These are phyloP conservation scores for Trichosporon sp. DNA, from an alignment of 1,284 basidiomycete species.

Conservation along the genomic window DNA sequence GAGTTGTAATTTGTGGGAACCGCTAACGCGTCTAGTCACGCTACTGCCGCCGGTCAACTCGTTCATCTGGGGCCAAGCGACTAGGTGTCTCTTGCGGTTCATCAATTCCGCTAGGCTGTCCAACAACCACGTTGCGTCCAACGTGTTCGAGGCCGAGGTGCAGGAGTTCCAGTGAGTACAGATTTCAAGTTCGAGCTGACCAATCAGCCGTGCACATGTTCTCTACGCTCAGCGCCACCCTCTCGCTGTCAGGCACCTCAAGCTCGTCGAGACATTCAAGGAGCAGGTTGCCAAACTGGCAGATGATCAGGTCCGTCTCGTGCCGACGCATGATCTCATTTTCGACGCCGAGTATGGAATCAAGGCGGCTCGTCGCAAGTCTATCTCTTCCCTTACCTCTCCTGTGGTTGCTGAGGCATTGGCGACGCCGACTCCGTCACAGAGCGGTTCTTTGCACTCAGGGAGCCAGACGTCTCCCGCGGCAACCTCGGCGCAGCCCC, in stretches of 20 bases:
- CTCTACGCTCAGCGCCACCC: slow-evolving; percentile 45
- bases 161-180: slow-evolving; percentile 44
- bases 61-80: slow-evolving; percentile 39
- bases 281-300: slow-evolving; percentile 1
- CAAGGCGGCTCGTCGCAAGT: slow-evolving; percentile 22
- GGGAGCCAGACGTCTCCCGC: slow-evolving; percentile 13
- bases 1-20: slow-evolving; percentile 22
- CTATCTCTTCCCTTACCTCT: slow-evolving; percentile 2
- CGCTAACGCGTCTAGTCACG: slow-evolving; percentile 36
- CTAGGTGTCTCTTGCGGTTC: slow-evolving; percentile 43
- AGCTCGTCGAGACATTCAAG: slow-evolving; percentile 37
- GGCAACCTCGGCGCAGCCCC: slow-evolving; percentile 11
- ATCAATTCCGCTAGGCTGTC: slow-evolving; percentile 39
- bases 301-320: slow-evolving; percentile 16
- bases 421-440: slow-evolving; percentile 3
- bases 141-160: slow-evolving; percentile 47
- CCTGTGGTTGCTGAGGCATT: slow-evolving; percentile 13
- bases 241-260: slow-evolving; percentile 38
- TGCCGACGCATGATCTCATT: slow-evolving; percentile 15
- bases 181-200: background rate
- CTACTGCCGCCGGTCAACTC: slow-evolving; percentile 38
- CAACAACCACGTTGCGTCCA: slow-evolving; percentile 39
- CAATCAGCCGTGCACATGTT: slow-evolving; percentile 36
- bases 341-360: slow-evolving; percentile 23
- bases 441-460: slow-evolving; percentile 3